Base-by-base conservation (phyloP, 768 basidiomycete genomes). In the Tricholoma terreum region DNA sequence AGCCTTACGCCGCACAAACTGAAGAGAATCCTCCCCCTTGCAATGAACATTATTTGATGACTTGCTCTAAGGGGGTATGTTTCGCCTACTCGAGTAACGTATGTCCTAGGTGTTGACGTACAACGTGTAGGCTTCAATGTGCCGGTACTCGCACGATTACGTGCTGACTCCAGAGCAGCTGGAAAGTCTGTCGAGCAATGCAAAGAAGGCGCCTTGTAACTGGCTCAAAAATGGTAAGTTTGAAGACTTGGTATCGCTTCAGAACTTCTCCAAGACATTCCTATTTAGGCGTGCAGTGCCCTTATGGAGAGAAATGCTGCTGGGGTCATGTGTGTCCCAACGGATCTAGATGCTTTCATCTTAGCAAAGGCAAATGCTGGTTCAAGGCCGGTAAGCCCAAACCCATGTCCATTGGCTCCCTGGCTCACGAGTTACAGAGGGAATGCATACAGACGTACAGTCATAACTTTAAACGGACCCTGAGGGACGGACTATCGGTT, bases 111-210 rank as follows among this genome's bases (percentile, higher is more conserved):
- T 30, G 30, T 63, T 67, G 50, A 75, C 35, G 54, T 50, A 27
- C 24, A 42, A 10, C 9, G 24, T 56, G 50, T 66, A 86, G 84
- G 70, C 77, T 40, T 80, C 80, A 33, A 76, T 80, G 45, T 92
- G 90, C 81, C 90, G 87, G 73, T 92, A 92, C 72, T 89, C 89
- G 43, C 90, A 92, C 71, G 87, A 90, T 58, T 92, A 91, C 66
- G 71, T 80, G 45, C 71, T 92, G 55, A 86, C 85, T 1, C 75
- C 81, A 4, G 90, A 89, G 48, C 89, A 92, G 68, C 74, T 91
- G 58, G 80, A 80, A 27, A 81, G 80, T n/a, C 71, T 92, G 66
- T 80, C 88, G 30, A 81, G 76, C 65, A 90, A 87, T 64, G 90
- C 90, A 22, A 91, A 90, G 74, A 92, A 92, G 62, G 89, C 89